Evolutionary conservation across 1,284 basidiomycete species (phyloP).

Genomic region (Meripilus lineatus): DNA sequence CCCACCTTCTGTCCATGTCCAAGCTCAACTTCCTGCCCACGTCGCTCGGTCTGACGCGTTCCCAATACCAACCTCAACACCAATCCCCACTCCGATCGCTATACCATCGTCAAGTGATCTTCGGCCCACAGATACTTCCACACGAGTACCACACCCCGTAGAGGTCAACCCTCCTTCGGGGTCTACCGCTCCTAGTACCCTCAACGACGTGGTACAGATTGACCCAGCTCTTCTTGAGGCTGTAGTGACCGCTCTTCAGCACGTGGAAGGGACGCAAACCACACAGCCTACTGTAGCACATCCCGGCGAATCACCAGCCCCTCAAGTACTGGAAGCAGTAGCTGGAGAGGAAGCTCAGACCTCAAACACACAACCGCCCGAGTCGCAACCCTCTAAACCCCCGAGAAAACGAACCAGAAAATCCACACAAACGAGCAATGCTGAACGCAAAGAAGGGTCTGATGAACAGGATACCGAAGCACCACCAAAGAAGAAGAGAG

Average conservation of each 20-base stretch:
- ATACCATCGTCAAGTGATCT: too few species aligned
- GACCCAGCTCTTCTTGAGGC: conserved; percentile 21
- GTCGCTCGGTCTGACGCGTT: background rate
- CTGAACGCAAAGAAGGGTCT: background rate
- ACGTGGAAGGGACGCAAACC: conserved; percentile 6
- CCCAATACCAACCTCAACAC: background rate
- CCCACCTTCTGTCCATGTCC: background rate
- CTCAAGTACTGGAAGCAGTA: too few species aligned
- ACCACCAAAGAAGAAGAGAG: background rate
- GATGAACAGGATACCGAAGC: background rate
- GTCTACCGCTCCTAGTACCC: background rate
- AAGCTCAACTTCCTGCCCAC: background rate
- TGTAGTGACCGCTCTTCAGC: conserved; percentile 14
- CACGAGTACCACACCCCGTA: background rate
- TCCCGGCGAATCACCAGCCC: background rate
- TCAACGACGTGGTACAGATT: conserved; percentile 19
- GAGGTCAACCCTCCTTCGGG: background rate
- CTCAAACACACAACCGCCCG: too few species aligned
- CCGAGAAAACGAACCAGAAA: background rate
- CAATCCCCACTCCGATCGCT: conserved; percentile 2
- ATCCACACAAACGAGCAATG: too few species aligned
- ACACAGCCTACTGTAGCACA: background rate
- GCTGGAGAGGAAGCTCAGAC: too few species aligned
- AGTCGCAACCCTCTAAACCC: background rate
- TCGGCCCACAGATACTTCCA: background rate